Percentiles rank a stretch among this genome's conserved stretches.
These are phyloP conservation scores for Neltuma alba DNA, from an alignment of 306 rosid species.

Conservation along the genomic window DNA sequence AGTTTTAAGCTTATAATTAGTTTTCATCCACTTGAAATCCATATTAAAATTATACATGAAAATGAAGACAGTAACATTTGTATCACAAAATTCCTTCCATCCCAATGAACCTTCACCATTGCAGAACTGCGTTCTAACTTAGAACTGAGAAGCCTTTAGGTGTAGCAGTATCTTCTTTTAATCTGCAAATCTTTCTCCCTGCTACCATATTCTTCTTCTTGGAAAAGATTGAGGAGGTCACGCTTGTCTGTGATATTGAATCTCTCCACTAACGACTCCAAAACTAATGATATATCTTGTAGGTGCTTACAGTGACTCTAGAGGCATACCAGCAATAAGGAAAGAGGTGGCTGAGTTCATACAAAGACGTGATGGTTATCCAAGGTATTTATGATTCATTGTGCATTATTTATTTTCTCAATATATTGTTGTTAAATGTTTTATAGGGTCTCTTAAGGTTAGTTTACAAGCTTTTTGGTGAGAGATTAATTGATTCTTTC, in stretches of 20 bases:
- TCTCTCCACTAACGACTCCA: conserved; percentile 29
- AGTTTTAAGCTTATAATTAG: neutral
- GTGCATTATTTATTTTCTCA: neutral
- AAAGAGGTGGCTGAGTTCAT: conserved; percentile 96
- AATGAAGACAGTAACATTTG: conserved; percentile 23
- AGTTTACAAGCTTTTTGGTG: conserved; percentile 37
- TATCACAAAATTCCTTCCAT: conserved; percentile 20
- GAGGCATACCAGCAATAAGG: conserved; percentile 89
- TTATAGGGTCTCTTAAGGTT: conserved; percentile 18
- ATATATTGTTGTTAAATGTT: neutral
- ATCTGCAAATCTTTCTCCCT: conserved; percentile 3
- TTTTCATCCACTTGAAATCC: neutral
- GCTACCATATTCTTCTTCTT: conserved; percentile 15
- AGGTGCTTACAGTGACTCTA: conserved; percentile 99
- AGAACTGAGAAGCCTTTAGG: neutral
- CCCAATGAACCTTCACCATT: neutral
- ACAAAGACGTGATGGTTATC: conserved; percentile 92
- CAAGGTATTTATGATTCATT: conserved; percentile 58
- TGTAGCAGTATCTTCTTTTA: conserved; percentile 7
- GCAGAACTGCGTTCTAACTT: neutral
- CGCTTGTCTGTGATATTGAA: conserved; percentile 24
- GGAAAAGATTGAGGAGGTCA: neutral
- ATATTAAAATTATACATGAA: conserved; percentile 1
- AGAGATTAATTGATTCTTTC: conserved; percentile 35
- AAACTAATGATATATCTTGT: conserved; percentile 20